Evolutionary conservation across 208 protist species (phyloP).

Genomic region (Porcisia deanei): DNA sequence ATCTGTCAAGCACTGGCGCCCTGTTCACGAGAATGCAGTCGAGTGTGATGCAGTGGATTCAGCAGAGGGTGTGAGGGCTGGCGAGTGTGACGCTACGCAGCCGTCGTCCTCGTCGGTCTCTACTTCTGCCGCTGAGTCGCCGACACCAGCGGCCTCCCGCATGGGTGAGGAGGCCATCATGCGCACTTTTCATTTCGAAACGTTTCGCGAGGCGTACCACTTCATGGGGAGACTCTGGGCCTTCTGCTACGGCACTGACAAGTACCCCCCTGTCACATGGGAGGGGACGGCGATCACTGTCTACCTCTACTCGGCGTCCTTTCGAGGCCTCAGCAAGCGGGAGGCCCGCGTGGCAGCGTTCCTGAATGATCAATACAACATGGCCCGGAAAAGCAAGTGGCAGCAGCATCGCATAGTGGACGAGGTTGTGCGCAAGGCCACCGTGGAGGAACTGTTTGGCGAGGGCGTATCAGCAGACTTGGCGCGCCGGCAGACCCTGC

Average conservation of each 20-base stretch:
- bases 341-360: conserved; percentile 84
- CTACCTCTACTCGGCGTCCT: conserved; percentile 83
- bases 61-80: background rate
- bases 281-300: conserved; percentile 60
- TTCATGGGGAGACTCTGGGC: conserved; percentile 86
- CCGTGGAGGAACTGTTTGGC: conserved; percentile 55
- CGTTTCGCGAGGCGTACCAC: conserved; percentile 70
- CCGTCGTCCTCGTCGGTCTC: background rate
- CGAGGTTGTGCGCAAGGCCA: conserved; percentile 25
- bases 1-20: conserved; percentile 78
- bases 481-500: conserved; percentile 40
- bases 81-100: background rate
- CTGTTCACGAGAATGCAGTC: conserved; percentile 39
- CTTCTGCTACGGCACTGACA: conserved; percentile 85
- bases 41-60: background rate
- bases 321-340: conserved; percentile 76
- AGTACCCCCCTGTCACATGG: conserved; percentile 78
- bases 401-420: conserved; percentile 47
- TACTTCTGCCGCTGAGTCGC: conserved; percentile 9
- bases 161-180: conserved; percentile 75
- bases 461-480: conserved; percentile 32
- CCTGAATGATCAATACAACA: conserved; percentile 88
- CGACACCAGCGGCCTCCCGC: conserved; percentile 19
- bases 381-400: conserved; percentile 71
- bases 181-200: conserved; percentile 63